Percentiles rank a stretch among this genome's conserved stretches.
phyloP scores from a whole-genome alignment of 2,329 filamentous ascomycete species.

The Remersonia thermophila region DNA sequence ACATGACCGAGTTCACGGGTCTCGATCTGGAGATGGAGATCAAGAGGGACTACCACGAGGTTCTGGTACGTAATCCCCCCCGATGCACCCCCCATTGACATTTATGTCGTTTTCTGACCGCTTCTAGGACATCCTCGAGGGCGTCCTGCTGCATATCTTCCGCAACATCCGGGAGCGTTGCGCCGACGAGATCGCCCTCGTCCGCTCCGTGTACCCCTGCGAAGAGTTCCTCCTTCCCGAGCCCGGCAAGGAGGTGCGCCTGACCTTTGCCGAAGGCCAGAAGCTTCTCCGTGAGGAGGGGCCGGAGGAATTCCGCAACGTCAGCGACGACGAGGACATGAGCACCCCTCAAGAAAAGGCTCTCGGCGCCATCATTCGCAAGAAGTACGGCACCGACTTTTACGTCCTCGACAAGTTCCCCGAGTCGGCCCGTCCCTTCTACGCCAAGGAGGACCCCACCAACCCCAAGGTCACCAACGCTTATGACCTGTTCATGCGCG shows the following conservation, averaged over 20 bases:
- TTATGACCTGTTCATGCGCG: constrained; percentile 79
- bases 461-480: constrained; percentile 55
- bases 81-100: no score
- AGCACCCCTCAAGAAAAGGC: constrained; percentile 73
- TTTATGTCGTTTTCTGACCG: no score
- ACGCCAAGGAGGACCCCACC: constrained; percentile 67
- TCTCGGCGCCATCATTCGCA: constrained; percentile 73
- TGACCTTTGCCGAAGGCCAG: constrained; percentile 69
- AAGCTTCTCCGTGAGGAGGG: constrained; percentile 65
- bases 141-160: constrained; percentile 68
- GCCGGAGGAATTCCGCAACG: constrained; percentile 51
- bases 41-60: constrained; percentile 64
- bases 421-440: constrained; percentile 76
- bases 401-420: constrained; percentile 97
- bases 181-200: constrained; percentile 57
- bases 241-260: constrained; percentile 59
- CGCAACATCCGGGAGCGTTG: constrained; percentile 47
- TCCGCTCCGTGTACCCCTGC: constrained; percentile 63
- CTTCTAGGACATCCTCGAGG: constrained; percentile 53
- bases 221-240: constrained; percentile 66
- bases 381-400: constrained; percentile 91
- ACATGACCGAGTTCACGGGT: constrained; percentile 76
- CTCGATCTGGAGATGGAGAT: constrained; percentile 89
- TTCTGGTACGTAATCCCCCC: constrained; percentile 29
- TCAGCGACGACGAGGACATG: constrained; percentile 68